Conservation (phyloP, 2,329 filamentous ascomycete species). For the Talaromyces verruculosus region DNA sequence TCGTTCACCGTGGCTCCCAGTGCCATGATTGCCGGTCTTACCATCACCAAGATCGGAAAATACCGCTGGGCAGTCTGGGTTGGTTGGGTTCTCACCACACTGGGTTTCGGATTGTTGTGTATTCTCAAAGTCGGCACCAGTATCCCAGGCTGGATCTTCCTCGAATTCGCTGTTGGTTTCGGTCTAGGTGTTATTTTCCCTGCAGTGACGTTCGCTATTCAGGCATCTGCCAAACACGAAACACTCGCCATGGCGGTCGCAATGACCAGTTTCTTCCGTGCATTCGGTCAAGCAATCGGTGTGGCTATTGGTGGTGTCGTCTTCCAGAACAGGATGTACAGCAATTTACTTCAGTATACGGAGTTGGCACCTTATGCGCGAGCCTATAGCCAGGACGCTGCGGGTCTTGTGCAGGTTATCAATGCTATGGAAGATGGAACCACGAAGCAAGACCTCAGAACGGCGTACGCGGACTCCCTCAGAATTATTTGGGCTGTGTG, state of each 20-base stretch:
- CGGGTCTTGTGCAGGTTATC: conserved; percentile 60
- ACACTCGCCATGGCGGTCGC: conserved; percentile 62
- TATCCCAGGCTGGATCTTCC: conserved; percentile 55
- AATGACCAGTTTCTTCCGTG: conserved; percentile 67
- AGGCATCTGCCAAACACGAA: conserved; percentile 58
- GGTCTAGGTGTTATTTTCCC: conserved; percentile 67
- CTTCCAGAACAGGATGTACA: conserved; percentile 60
- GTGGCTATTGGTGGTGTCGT: conserved; percentile 67
- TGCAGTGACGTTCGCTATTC: conserved; percentile 62
- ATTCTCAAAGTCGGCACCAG: conserved; percentile 22
- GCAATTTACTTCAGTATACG: conserved; percentile 38
- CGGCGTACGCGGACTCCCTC: conserved; percentile 56
- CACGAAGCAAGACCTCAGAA: conserved; percentile 47
- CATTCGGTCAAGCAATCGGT: conserved; percentile 64
- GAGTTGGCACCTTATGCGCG: conserved; percentile 50
- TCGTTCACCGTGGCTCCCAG: conserved; percentile 64
- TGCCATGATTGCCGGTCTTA: conserved; percentile 51
- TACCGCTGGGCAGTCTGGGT: conserved; percentile 63
- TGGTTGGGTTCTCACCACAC: conserved; percentile 61
- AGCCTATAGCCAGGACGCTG: conserved; percentile 58
- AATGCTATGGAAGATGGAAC: conserved; percentile 51
- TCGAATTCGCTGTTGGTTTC: conserved; percentile 60
- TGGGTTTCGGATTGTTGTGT: conserved; percentile 56
- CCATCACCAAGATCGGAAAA: conserved; percentile 55
- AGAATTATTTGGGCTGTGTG: conserved; percentile 59